phyloP scores from a whole-genome alignment of 116 monocot species.

The Papilionanthe hybrid region DNA sequence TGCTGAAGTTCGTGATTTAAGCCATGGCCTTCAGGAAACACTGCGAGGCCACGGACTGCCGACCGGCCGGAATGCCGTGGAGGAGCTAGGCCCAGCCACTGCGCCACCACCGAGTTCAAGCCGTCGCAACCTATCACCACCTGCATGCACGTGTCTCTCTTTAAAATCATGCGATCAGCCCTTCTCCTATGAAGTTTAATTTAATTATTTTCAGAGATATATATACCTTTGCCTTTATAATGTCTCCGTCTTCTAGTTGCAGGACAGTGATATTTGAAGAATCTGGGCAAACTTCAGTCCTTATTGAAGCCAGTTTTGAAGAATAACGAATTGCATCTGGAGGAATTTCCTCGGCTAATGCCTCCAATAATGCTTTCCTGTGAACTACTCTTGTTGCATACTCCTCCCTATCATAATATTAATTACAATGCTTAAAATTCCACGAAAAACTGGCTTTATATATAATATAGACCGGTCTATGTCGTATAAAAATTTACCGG shows the following conservation, averaged over 20 bases:
- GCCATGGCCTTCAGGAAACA: constrained; percentile 20
- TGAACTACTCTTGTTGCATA: background rate
- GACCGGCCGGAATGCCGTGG: constrained; percentile 49
- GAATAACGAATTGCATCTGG: constrained; percentile 46
- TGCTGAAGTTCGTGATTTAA: constrained; percentile 4
- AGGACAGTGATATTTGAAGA: constrained; percentile 14
- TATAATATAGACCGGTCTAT: too few relatives aligned
- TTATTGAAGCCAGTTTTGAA: constrained; percentile 59
- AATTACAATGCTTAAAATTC: too few relatives aligned
- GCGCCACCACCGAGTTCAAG: constrained; percentile 4
- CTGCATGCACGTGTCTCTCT: background rate
- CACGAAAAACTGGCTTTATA: too few relatives aligned
- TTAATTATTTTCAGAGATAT: background rate
- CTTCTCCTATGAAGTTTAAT: too few relatives aligned
- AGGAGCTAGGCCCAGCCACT: constrained; percentile 15
- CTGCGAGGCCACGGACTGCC: constrained; percentile 40
- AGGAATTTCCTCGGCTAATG: constrained; percentile 47
- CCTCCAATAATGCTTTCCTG: constrained; percentile 53
- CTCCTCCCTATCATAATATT: background rate
- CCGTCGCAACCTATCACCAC: constrained; percentile 2
- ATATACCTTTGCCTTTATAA: constrained; percentile 48
- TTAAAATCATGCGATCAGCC: too few relatives aligned
- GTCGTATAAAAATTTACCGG: too few relatives aligned
- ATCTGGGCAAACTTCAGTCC: constrained; percentile 4
- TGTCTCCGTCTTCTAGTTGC: constrained; percentile 60